Base-by-base conservation (phyloP, 176 grass and related monocot species). In the Paspalum vaginatum region DNA sequence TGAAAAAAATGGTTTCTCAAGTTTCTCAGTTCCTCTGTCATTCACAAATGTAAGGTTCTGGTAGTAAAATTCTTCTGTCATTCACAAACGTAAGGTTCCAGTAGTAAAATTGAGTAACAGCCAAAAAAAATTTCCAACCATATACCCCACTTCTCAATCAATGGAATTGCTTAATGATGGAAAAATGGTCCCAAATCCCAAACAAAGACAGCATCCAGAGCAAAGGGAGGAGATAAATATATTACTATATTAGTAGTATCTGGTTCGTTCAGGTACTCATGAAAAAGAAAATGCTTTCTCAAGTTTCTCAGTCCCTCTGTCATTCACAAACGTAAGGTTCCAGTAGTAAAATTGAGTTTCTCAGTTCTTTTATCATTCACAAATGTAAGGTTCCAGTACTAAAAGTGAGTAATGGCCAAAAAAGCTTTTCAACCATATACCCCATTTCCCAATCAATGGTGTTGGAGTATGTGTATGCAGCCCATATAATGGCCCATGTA, bases 161-260 rank as follows among this genome's bases (percentile, higher is more conserved):
- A 32, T 32, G 32, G 3, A 32, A 32, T 32, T 32, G 1, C 32
- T 32, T 32, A 32, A 32, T 32, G 32, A 2, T 32, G 32, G 3
- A 32, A 32, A 43, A 43, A 43, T 7, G 42, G 42, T 43, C n/a
- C n/a, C 25, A 4, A 6, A 3, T 74, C 1, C 32, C 4, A 41
- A 55, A n/a, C n/a, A n/a, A n/a, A n/a, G n/a, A n/a, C n/a, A n/a
- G n/a, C n/a, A n/a, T n/a, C n/a, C n/a, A n/a, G 20, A 54, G 48
- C 22, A 65, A 0, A 52, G 52, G 11, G 54, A 60, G 58, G 15
- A 65, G 16, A 76, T 76, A 44, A 51, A 3, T 11, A n/a, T n/a
- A n/a, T n/a, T n/a, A 80, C 61, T 17, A 64, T 2, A 53, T 53
- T 66, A 62, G 6, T 56, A 76, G n/a, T n/a, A n/a, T n/a, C n/a